Evolutionary conservation across 495 filamentous ascomycete species (phyloP), one percentile per base, ranked within the genome.

Genomic region (Barbatosphaeria neglecta): DNA sequence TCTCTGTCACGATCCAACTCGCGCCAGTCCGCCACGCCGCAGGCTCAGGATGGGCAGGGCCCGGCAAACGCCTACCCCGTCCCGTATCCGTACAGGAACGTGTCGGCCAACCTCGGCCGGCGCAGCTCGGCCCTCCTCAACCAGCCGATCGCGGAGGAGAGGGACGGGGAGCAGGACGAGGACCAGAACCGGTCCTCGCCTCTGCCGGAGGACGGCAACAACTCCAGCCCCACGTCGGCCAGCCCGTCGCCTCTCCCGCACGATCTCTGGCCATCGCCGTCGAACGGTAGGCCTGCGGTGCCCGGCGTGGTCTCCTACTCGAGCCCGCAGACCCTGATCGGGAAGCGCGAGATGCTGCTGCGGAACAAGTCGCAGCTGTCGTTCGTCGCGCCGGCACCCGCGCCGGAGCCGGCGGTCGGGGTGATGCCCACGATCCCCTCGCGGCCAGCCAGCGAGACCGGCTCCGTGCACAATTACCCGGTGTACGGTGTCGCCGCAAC

Each of bases 301-400:
- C 57, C 59, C 38, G 43, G 62, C 37, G 48, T 65, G 11, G 59
- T 66, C 22, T 60, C 67, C 19, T 61, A 69, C 28, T 46, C 60
- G 13, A 60, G 68, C 22, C 58, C 62, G 5, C 67, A 70, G 44
- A 85, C 80, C 4, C 64, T 84, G 1, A 69, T 86, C n/a, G 73
- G 74, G 15, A 72, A 77, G 56, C 75, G 83, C 20, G 77, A 84
- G 37, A 69, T 58, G 41, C 67, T 82, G 37, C 58, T 85, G 15
- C 74, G 75, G 18, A 77, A 63, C 50, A 75, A 74, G 48, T 64
- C 66, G 24, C 57, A 56, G 40, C 31, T 38, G 41, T 41, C 43
- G 3, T 49, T 56, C 27, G 56, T 42, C 48, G 50, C 40, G 58
- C 56, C 46, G 47, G 65, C 49, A 52, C 18, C 48, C 46, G 43